Evolutionary conservation across 1,284 basidiomycete species (phyloP), one percentile per base, ranked within the genome.

Genomic region (Singerocomus inundabilis): DNA sequence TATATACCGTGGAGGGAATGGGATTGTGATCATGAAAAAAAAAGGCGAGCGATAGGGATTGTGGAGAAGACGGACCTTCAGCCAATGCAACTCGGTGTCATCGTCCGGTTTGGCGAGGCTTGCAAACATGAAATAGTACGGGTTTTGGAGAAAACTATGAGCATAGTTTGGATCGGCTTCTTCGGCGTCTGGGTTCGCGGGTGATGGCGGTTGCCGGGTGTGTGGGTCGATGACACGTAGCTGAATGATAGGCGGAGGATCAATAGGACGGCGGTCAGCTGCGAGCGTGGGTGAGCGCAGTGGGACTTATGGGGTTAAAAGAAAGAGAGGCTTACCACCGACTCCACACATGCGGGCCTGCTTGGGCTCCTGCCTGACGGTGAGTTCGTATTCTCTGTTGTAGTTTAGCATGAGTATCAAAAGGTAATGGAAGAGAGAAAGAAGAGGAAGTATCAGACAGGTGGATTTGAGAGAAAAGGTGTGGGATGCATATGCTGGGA

Each of bases 211-310:
- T 35, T 58, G 66, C 32, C 70, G 74, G 34, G 76, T 71, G n/a
- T 79, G 68, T 8, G 79, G 82, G 69, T 91, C 89, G 58, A 91
- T 79, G 49, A 98, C 91, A 46, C 89, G 85, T 7, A 98, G 81
- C 69, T 96, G 93, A n/a, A 98, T 85, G 67, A 98, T 95, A 12
- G 95, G 95, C 0, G 93, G 93, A 0, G 96, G 95, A 74, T 98
- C 93, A 64, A 98, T 93, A 3, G 95, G 93, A 28, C 95, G 79
- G 33, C 94, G 81, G 75, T 98, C 91, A 52, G 92, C 92, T 93
- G 50, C 45, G 26, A 26, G 18, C 10, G 39, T 29, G 41, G 34
- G 49, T 53, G 54, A 46, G 55, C n/a, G 38, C 25, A 40, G 52
- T 15, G 36, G 46, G n/a, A 49, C 21, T 34, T 55, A 44, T 30